Percentiles rank a stretch among this genome's conserved stretches.
Conservation (phyloP, 306 rosid species). For the Glycine tomentella region DNA sequence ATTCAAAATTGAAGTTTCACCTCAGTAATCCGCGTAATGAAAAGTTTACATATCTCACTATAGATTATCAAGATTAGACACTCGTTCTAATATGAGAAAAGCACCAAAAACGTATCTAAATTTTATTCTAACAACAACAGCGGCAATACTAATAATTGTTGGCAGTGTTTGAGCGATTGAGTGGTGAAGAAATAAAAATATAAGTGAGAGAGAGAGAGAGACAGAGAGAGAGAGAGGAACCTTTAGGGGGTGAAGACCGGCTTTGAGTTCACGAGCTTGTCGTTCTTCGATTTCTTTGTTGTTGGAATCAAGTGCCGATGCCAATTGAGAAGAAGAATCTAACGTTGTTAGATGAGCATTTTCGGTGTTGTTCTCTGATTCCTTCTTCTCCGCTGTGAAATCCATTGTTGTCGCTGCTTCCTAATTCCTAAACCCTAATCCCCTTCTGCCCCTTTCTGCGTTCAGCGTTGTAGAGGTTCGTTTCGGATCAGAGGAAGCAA, state of each 20-base stretch:
- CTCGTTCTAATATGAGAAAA: too few relatives aligned
- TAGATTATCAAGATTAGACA: not conserved
- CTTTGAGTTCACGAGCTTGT: conserved; percentile 56
- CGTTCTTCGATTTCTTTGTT: conserved; percentile 56
- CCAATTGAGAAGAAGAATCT: conserved; percentile 47
- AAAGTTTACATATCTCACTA: not conserved
- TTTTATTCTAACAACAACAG: too few relatives aligned
- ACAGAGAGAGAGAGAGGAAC: conserved; percentile 40
- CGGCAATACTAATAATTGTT: not conserved
- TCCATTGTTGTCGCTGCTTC: conserved; percentile 42
- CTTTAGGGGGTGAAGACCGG: conserved; percentile 59
- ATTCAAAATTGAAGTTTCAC: not conserved
- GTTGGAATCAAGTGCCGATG: conserved; percentile 30
- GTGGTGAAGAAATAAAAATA: not conserved
- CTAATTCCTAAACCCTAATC: conserved; percentile 52
- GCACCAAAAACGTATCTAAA: too few relatives aligned
- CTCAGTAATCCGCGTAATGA: not conserved
- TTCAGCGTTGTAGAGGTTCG: not conserved
- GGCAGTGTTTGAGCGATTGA: not conserved
- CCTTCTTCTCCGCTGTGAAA: conserved; percentile 46
- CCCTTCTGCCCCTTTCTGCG: not conserved
- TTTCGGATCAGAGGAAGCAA: not conserved
- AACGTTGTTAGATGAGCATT: conserved; percentile 20
- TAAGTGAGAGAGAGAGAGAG: not conserved
- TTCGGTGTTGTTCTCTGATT: conserved; percentile 43